phyloP scores from a whole-genome alignment of 208 protist genomes.

The Trypanosoma lewisi region DNA sequence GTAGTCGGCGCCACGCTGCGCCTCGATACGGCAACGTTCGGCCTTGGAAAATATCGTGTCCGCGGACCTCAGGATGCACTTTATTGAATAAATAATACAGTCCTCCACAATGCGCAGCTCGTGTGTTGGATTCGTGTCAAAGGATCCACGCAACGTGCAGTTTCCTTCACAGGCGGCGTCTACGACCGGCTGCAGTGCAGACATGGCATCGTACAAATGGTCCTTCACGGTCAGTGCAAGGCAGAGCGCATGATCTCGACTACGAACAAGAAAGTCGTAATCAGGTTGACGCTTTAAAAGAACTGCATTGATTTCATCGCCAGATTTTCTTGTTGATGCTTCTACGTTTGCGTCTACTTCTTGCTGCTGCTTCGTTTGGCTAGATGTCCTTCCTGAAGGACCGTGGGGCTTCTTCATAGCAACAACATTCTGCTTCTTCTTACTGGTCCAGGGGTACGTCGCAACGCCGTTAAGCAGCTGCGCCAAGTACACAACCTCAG shows the following conservation, averaged over 20 bases:
- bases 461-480: neutral
- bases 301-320: neutral
- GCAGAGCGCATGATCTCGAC: constrained; percentile 15
- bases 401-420: neutral
- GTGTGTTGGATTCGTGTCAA: neutral
- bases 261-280: constrained; percentile 17
- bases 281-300: neutral
- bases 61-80: constrained; percentile 10
- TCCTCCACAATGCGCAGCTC: constrained; percentile 11
- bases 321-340: neutral
- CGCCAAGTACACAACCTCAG: constrained; percentile 6
- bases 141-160: no score
- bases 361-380: constrained; percentile 2
- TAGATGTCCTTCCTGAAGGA: neutral
- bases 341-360: no score
- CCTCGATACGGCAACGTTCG: constrained; percentile 12
- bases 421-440: no score
- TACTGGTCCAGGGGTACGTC: neutral
- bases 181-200: constrained; percentile 1
- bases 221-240: constrained; percentile 21
- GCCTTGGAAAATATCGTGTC: neutral
- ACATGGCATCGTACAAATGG: constrained; percentile 20
- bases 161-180: neutral
- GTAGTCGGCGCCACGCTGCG: constrained; percentile 6
- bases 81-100: constrained; percentile 13